Evolutionary conservation across 2,329 filamentous ascomycete genomes (phyloP).

Genomic region (Chaetothyriales sp.): DNA sequence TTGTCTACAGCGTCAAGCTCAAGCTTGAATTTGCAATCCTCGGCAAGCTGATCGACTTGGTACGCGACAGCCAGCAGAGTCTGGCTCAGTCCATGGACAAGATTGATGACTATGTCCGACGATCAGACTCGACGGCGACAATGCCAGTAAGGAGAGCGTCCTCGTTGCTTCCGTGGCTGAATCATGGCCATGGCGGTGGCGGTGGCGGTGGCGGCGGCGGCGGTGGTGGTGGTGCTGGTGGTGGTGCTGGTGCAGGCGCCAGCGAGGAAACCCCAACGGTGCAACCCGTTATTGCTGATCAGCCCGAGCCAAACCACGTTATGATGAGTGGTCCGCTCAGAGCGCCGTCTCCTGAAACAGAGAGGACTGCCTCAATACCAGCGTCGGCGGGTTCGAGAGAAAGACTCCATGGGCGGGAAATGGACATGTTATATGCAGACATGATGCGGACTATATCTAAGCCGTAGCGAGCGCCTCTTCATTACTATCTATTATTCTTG

Average conservation of each 20-base stretch:
- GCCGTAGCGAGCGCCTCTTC: neutral
- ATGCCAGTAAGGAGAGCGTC: neutral
- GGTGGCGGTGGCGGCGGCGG: too few species aligned
- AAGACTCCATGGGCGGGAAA: neutral
- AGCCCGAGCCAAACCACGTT: neutral
- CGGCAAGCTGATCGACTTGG: slow-evolving; percentile 26
- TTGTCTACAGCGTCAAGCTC: slow-evolving; percentile 27
- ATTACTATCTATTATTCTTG: neutral
- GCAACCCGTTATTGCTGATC: neutral
- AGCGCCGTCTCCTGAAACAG: neutral
- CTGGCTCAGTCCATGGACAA: slow-evolving; percentile 1
- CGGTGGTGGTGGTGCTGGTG: too few species aligned
- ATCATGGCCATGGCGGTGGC: neutral
- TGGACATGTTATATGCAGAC: neutral
- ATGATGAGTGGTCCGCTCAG: neutral
- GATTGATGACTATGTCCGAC: slow-evolving; percentile 1
- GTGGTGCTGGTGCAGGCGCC: too few species aligned
- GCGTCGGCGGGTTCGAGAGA: neutral
- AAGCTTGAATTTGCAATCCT: slow-evolving; percentile 43
- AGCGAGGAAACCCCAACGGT: neutral
- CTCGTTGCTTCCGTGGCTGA: neutral
- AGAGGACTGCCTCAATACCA: neutral
- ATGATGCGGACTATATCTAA: neutral
- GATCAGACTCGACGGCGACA: neutral
- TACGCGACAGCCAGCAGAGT: slow-evolving; percentile 1